A percentile compares a stretch with the other conserved stretches of the same genome.
Evolutionary conservation across 306 rosid species (phyloP).

Genomic region (Cicer cuneatum): DNA sequence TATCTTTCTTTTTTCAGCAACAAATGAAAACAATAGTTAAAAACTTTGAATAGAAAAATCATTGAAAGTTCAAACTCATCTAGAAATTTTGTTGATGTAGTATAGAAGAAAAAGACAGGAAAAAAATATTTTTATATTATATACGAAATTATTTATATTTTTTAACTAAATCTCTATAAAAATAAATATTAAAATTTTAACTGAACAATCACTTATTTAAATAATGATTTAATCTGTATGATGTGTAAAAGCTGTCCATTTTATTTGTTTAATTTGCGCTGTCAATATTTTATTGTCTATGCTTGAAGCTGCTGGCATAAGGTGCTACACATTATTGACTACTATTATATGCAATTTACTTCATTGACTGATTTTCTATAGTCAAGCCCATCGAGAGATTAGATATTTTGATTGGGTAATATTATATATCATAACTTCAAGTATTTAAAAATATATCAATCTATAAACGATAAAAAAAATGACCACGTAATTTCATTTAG

Average conservation of each 20-base stretch:
- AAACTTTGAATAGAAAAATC: not conserved
- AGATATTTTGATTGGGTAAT: too few species aligned
- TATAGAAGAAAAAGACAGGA: not conserved
- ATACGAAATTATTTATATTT: too few species aligned
- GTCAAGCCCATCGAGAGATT: not conserved
- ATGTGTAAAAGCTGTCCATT: not conserved
- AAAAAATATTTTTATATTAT: too few species aligned
- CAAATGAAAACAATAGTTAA: not conserved
- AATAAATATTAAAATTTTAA: not conserved
- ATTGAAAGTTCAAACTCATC: conserved; percentile 8
- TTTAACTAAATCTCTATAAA: not conserved
- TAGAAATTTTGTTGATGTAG: conserved; percentile 27
- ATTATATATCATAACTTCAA: too few species aligned
- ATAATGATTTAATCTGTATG: not conserved
- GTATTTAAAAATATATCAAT: too few species aligned
- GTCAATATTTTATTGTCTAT: not conserved
- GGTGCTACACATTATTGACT: not conserved
- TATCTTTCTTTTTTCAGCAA: not conserved
- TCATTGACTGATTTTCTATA: not conserved
- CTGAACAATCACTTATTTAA: not conserved
- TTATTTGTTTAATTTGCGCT: not conserved
- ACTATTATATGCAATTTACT: not conserved
- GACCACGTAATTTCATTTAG: too few species aligned
- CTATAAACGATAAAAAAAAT: too few species aligned
- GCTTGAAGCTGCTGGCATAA: conserved; percentile 1